Conservation (phyloP, 108 stramenopile genomes). For the Skeletonema tropicum region DNA sequence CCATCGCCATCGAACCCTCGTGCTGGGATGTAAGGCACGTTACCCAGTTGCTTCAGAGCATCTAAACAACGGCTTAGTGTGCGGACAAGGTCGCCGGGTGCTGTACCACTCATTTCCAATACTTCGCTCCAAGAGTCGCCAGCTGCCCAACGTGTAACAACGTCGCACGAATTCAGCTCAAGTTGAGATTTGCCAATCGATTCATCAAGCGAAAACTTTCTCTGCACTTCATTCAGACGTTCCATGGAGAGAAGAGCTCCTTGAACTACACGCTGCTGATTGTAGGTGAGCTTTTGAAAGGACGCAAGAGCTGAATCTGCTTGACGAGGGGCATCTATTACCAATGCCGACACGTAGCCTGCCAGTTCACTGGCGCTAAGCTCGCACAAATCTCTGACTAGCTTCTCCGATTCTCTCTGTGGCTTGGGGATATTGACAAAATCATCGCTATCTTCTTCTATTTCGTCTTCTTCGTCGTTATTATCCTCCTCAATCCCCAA, state of each 20-base stretch:
- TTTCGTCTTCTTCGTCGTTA: constrained; percentile 7
- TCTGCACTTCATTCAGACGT: constrained; percentile 75
- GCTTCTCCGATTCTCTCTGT: constrained; percentile 60
- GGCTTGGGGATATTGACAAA: constrained; percentile 33
- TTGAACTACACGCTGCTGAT: constrained; percentile 76
- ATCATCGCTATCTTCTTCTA: constrained; percentile 9
- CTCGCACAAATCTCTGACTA: constrained; percentile 49
- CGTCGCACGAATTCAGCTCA: constrained; percentile 68
- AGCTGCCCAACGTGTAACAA: constrained; percentile 80
- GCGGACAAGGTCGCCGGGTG: constrained; percentile 79
- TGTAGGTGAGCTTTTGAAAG: constrained; percentile 58
- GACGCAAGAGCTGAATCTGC: constrained; percentile 54
- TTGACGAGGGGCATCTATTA: constrained; percentile 62
- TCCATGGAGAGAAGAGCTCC: constrained; percentile 64
- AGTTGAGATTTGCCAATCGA: constrained; percentile 55
- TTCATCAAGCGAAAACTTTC: constrained; percentile 59
- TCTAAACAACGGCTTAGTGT: constrained; percentile 78
- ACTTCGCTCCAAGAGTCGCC: constrained; percentile 83
- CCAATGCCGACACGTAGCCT: constrained; percentile 77
- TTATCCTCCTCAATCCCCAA: constrained; percentile 17
- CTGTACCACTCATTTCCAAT: constrained; percentile 68
- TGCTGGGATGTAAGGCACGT: constrained; percentile 64
- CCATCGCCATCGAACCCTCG: constrained; percentile 46
- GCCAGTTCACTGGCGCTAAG: constrained; percentile 70
- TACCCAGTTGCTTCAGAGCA: constrained; percentile 78